Percentiles rank a stretch among this genome's conserved stretches.
Evolutionary conservation across 345 rosid genomes (phyloP).

Genomic region (Nephelium lappaceum): DNA sequence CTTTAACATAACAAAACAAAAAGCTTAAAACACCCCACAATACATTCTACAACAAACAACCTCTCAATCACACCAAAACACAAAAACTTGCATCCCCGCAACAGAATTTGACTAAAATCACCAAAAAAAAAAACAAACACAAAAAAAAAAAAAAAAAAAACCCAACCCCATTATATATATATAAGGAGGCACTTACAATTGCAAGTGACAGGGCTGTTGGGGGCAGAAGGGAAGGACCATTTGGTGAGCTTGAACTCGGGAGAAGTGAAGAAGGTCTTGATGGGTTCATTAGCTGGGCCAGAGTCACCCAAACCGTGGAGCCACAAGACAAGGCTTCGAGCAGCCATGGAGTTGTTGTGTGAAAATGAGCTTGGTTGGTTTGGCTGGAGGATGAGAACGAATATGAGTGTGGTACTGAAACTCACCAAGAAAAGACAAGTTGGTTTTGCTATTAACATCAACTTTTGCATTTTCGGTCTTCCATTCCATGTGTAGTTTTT

Average conservation of each 20-base stretch:
- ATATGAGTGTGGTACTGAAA: conserved; percentile 34
- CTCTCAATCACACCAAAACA: background rate
- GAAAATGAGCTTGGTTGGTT: conserved; percentile 33
- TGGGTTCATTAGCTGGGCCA: conserved; percentile 88
- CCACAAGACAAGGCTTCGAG: conserved; percentile 74
- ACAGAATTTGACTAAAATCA: background rate
- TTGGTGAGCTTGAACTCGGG: conserved; percentile 57
- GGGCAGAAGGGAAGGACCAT: conserved; percentile 93
- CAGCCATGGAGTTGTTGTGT: conserved; percentile 39
- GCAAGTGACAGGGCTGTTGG: conserved; percentile 68
- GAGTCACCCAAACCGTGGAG: conserved; percentile 89
- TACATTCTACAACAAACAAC: background rate
- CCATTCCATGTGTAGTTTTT: too few relatives aligned
- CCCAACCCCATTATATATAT: background rate
- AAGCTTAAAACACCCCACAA: background rate
- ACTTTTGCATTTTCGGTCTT: conserved; percentile 1
- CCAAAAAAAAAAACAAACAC: background rate
- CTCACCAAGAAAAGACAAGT: conserved; percentile 19
- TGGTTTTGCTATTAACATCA: conserved; percentile 11
- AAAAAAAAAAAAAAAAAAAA: too few relatives aligned
- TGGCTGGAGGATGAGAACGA: conserved; percentile 36
- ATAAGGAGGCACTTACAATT: conserved; percentile 45
- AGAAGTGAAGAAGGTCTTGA: conserved; percentile 66
- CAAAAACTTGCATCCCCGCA: background rate
- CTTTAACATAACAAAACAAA: background rate